Conservation (phyloP, 2,329 filamentous ascomycete species). For the Hypoxylon sp. region DNA sequence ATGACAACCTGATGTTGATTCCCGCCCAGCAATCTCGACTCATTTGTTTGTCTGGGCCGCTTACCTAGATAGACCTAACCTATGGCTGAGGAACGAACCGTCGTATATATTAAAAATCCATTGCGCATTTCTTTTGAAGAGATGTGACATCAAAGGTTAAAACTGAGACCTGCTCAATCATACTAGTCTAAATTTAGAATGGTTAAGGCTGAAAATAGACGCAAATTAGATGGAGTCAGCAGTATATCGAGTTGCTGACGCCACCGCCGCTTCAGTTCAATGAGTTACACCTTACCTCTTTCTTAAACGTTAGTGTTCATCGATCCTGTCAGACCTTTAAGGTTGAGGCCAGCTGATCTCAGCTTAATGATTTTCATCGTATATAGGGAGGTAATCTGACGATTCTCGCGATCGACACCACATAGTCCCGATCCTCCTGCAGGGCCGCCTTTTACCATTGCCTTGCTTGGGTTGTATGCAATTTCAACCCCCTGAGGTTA, state of each 20-base stretch:
- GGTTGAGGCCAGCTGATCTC: constrained; percentile 19
- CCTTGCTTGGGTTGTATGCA: constrained; percentile 1
- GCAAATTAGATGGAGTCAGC: constrained; percentile 4
- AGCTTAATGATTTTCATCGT: constrained; percentile 16
- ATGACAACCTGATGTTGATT: not conserved
- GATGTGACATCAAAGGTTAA: not conserved
- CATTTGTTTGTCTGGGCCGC: not conserved
- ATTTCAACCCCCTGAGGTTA: constrained; percentile 5
- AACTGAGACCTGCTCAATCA: not conserved
- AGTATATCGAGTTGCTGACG: constrained; percentile 29
- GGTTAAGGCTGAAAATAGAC: constrained; percentile 23
- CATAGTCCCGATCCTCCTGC: constrained; percentile 1
- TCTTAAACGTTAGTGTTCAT: constrained; percentile 18
- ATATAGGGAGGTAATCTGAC: constrained; percentile 6
- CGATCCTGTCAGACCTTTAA: not conserved
- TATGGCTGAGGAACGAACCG: not conserved
- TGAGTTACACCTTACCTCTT: constrained; percentile 10
- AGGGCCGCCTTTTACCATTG: not conserved
- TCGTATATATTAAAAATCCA: not conserved
- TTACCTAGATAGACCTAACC: not conserved
- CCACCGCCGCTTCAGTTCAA: constrained; percentile 20
- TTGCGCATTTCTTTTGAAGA: not conserved
- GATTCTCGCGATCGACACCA: constrained; percentile 3
- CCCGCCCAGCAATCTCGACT: not conserved
- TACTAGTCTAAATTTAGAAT: constrained; percentile 29